Percentiles rank a stretch among this genome's conserved stretches.
These are phyloP conservation scores for Globisporangium iwayamae DNA, from an alignment of 352 stramenopile genomes.

Conservation along the genomic window DNA sequence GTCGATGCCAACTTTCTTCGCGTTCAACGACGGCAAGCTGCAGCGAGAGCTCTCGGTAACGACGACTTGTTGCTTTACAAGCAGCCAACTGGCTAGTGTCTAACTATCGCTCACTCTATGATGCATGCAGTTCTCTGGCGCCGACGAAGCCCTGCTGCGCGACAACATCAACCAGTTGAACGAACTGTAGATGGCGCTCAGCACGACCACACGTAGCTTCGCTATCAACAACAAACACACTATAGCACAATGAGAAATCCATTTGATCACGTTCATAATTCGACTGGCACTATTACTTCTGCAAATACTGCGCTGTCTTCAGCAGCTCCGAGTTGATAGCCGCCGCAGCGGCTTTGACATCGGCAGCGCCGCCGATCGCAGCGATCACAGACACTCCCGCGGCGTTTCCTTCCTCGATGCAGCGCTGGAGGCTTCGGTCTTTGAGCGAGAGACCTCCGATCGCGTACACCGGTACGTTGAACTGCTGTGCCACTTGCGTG, in stretches of 20 bases:
- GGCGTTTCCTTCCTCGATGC: conserved; percentile 35
- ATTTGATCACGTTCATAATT: conserved; percentile 1
- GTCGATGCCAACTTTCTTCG: conserved; percentile 89
- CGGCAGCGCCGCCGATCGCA: conserved; percentile 35
- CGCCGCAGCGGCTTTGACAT: conserved; percentile 24
- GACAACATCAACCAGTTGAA: conserved; percentile 73
- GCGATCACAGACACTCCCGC: conserved; percentile 47
- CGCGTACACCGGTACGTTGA: conserved; percentile 42
- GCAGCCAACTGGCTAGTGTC: neutral
- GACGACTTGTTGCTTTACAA: neutral
- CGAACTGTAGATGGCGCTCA: conserved; percentile 32
- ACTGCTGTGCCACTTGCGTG: conserved; percentile 20
- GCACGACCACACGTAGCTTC: conserved; percentile 6
- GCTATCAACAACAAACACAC: neutral
- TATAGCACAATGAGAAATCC: neutral
- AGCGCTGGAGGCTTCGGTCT: conserved; percentile 32
- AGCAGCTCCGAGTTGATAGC: conserved; percentile 23
- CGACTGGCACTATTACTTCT: neutral
- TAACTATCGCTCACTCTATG: neutral
- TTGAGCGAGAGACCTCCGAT: conserved; percentile 44
- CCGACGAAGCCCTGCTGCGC: conserved; percentile 69
- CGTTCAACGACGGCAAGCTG: conserved; percentile 77
- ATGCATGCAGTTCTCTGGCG: conserved; percentile 67
- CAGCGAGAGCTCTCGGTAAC: conserved; percentile 75
- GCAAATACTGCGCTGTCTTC: conserved; percentile 9